Base-by-base conservation (phyloP, 805 yeast genomes). In the Deakozyma indianensis region DNA sequence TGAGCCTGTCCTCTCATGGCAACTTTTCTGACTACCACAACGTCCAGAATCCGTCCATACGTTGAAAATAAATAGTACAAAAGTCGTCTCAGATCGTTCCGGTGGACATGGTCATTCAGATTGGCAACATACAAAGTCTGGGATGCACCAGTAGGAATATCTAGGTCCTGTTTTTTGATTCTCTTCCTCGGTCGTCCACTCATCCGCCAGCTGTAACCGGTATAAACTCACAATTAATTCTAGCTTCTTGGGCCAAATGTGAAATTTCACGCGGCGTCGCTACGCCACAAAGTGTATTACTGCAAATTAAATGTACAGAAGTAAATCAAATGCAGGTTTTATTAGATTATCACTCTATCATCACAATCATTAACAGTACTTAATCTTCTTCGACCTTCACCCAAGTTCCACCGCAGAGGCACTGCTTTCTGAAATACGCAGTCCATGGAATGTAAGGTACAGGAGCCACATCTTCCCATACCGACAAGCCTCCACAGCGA, bases 341-440 rank as follows among this genome's bases (percentile, higher is more conserved):
- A n/a, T n/a, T n/a, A n/a, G n/a, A n/a, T n/a, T n/a, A n/a, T n/a
- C n/a, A n/a, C n/a, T n/a, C n/a, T n/a, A n/a, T n/a, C n/a, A n/a
- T 25, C 14, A 25, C 14, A 25, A 7, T 9, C 14, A 9, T 7
- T 14, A 25, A 25, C 7, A 9, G 14, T 25, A 25, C 38, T 5
- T 32, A 32, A 14, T 32, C 11, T 4, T 32, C 38, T 7, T 32
- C 38, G 7, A 32, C 38, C 18, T 32, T 32, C 20, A 32, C 18
- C 86, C 86, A 80, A 4, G 77, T 70, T 42, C 81, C 79, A 0
- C 88, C 87, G 59, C 90, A 82, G 35, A 80, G 64, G 60, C 90
- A 82, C n/a, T 75, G 75, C 51, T 85, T 66, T 53, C 80, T 86
- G 55, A 74, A 77, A 1, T 78, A 81, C 64, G 77, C 67, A 0